Percentiles rank a stretch among this genome's conserved stretches.
These are phyloP conservation scores for Hygrophila difformis DNA, from an alignment of 257 asterid genomes.

Conservation along the genomic window DNA sequence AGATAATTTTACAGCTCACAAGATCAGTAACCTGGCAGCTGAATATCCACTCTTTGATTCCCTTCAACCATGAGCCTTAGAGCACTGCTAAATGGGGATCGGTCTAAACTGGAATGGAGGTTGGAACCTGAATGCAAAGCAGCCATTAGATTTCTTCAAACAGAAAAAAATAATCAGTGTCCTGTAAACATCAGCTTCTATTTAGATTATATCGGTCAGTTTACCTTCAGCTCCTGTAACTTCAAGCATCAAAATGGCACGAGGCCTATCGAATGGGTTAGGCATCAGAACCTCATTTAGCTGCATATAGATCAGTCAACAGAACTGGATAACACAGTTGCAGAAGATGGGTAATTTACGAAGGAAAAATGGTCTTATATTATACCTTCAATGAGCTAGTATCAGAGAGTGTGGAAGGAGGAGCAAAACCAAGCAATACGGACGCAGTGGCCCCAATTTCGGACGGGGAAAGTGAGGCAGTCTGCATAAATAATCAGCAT, in stretches of 20 bases:
- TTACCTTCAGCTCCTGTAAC: constrained; percentile 73
- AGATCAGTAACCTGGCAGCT: constrained; percentile 55
- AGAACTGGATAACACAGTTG: constrained; percentile 5
- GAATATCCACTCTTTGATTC: constrained; percentile 44
- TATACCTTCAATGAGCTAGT: constrained; percentile 79
- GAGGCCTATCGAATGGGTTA: constrained; percentile 92
- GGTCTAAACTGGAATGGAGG: constrained; percentile 20
- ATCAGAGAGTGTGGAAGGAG: constrained; percentile 52
- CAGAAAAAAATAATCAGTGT: no score
- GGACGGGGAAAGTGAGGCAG: constrained; percentile 44
- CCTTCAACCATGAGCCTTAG: constrained; percentile 48
- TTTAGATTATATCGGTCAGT: constrained; percentile 10
- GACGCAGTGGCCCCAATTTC: constrained; percentile 80
- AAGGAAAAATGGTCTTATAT: background rate
- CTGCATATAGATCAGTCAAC: constrained; percentile 33
- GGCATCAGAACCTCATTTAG: constrained; percentile 80
- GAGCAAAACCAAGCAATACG: constrained; percentile 83
- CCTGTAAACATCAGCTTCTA: constrained; percentile 1
- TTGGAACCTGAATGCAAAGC: constrained; percentile 34
- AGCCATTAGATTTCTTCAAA: no score
- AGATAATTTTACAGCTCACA: constrained; percentile 6
- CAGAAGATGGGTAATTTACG: constrained; percentile 1
- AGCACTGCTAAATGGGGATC: constrained; percentile 28
- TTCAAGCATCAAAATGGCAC: constrained; percentile 66
- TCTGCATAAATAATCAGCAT: constrained; percentile 35